These are phyloP conservation scores for Ochromonas danica DNA, from an alignment of 108 stramenopile genomes.

Conservation along the genomic window DNA sequence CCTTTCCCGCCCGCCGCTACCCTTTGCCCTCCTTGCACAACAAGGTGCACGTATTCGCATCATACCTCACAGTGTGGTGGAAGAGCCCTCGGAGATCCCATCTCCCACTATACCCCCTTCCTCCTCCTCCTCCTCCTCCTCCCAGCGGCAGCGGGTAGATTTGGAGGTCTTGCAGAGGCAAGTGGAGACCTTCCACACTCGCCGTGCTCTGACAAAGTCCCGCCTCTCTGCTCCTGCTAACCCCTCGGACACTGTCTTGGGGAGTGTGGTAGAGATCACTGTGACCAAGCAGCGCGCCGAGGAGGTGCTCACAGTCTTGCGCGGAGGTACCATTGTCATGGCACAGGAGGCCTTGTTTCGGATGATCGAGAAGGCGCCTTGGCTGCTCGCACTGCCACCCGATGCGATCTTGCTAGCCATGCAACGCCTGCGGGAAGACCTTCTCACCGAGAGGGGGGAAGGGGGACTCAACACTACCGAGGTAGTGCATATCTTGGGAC, in stretches of 20 bases:
- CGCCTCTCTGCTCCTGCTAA: background rate
- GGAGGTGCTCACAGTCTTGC: background rate
- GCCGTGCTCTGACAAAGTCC: background rate
- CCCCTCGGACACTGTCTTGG: background rate
- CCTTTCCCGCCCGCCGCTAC: background rate
- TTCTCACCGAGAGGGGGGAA: too few relatives aligned
- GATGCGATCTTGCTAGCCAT: too few relatives aligned
- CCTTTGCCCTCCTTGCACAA: background rate
- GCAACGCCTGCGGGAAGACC: too few relatives aligned
- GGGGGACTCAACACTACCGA: background rate
- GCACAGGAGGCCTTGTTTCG: background rate
- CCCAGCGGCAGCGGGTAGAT: background rate
- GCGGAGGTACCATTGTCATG: too few relatives aligned
- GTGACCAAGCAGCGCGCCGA: background rate
- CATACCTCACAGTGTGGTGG: too few relatives aligned
- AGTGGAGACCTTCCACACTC: too few relatives aligned
- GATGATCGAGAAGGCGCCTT: background rate
- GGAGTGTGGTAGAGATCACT: background rate
- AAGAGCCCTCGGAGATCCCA: too few relatives aligned
- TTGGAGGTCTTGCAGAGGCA: too few relatives aligned
- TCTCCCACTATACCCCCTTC: too few relatives aligned
- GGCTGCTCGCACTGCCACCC: too few relatives aligned
- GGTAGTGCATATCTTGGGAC: background rate
- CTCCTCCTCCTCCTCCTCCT: background rate
- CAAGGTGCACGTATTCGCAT: background rate